These are phyloP conservation scores for Aurifilum marmelostoma DNA, from an alignment of 2,329 filamentous ascomycete genomes.

Conservation along the genomic window DNA sequence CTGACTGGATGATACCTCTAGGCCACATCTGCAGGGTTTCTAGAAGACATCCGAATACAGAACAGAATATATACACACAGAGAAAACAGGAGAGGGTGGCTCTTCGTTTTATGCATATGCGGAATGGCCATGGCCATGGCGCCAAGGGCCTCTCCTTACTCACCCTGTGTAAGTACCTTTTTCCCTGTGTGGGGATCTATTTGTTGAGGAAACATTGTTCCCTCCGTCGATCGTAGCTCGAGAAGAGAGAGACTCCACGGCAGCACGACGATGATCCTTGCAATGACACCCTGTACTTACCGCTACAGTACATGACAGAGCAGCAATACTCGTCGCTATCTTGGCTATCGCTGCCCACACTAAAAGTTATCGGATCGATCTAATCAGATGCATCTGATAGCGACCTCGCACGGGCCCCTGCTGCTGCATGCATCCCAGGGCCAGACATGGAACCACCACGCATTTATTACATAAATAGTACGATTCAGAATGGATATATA, in stretches of 20 bases:
- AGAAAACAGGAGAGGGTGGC: background rate
- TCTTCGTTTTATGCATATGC: conserved; percentile 18
- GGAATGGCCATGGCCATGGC: background rate
- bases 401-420: conserved; percentile 29
- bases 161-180: no score
- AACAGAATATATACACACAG: no score
- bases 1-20: background rate
- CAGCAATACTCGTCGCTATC: conserved; percentile 10
- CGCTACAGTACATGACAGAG: no score
- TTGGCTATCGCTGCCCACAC: conserved; percentile 11
- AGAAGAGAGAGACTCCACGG: background rate
- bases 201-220: background rate
- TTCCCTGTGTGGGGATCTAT: background rate
- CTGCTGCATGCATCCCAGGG: background rate
- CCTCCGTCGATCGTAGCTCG: background rate
- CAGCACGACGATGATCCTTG: conserved; percentile 2
- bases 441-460: background rate
- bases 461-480: background rate
- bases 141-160: no score
- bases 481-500: background rate
- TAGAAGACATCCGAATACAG: no score
- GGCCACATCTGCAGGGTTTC: background rate
- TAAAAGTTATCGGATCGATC: conserved; percentile 18
- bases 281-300: conserved; percentile 4
- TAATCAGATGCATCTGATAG: conserved; percentile 34